A percentile compares a stretch with the other conserved stretches of the same genome.
Evolutionary conservation across 108 stramenopile genomes (phyloP).

Genomic region (Ochromonas danica): DNA sequence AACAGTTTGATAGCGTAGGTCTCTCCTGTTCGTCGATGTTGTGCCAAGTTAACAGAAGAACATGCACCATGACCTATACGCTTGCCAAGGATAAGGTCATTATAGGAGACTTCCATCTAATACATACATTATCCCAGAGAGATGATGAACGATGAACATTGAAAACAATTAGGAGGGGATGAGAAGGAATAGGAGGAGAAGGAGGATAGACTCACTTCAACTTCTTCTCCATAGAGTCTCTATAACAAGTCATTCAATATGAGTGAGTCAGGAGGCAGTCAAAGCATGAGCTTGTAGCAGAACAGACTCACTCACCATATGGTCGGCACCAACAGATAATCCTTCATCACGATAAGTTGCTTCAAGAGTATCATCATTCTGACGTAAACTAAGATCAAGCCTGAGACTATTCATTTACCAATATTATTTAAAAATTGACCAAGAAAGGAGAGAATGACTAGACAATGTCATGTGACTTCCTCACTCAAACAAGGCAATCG

Average conservation of each 20-base stretch:
- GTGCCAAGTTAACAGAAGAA: constrained; percentile 17
- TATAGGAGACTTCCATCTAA: constrained; percentile 7
- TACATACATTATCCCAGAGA: not conserved
- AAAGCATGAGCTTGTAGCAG: not conserved
- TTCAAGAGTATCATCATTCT: not conserved
- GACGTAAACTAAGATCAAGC: not conserved
- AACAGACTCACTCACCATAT: constrained; percentile 4
- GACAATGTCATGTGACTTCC: too few relatives aligned
- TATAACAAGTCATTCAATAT: too few relatives aligned
- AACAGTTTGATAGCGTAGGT: constrained; percentile 50
- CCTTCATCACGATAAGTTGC: constrained; percentile 8
- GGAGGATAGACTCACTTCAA: not conserved
- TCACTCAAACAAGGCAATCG: too few relatives aligned
- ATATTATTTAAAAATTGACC: too few relatives aligned
- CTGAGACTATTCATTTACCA: not conserved
- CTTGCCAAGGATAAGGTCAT: not conserved
- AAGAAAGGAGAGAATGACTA: too few relatives aligned
- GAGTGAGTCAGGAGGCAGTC: too few relatives aligned
- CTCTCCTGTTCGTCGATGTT: constrained; percentile 25
- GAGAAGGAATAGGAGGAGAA: too few relatives aligned
- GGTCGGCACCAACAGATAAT: constrained; percentile 3
- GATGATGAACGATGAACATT: too few relatives aligned
- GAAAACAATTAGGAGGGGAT: too few relatives aligned
- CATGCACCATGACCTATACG: constrained; percentile 25
- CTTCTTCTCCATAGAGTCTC: constrained; percentile 11